A percentile compares a stretch with the other conserved stretches of the same genome.
Evolutionary conservation across 2,329 filamentous ascomycete species (phyloP).

Genomic region (Sarocladium strictum): DNA sequence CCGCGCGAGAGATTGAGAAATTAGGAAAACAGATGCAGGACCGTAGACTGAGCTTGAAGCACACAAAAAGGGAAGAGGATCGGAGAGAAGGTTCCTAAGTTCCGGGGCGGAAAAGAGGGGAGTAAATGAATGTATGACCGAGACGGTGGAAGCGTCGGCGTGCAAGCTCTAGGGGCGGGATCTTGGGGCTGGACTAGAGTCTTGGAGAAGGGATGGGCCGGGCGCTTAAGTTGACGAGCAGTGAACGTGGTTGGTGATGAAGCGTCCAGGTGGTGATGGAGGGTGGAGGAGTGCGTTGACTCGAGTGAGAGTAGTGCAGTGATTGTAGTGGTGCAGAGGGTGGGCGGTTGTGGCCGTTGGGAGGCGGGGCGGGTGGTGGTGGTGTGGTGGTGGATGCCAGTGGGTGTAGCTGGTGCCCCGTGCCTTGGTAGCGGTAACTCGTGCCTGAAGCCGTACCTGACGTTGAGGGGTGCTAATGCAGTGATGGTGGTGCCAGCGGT

Average conservation of each 20-base stretch:
- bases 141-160: not conserved
- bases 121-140: conserved; percentile 7
- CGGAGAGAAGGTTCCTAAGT: not conserved
- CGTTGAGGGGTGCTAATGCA: not conserved
- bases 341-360: conserved; percentile 6
- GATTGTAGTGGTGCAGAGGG: not conserved
- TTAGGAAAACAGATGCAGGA: not conserved
- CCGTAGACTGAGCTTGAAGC: not conserved
- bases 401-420: not conserved
- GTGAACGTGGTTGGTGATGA: conserved; percentile 3
- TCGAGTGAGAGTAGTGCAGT: not conserved
- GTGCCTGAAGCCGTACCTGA: conserved; percentile 5
- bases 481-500: not conserved
- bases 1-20: not conserved
- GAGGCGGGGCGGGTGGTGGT: not conserved
- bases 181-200: conserved; percentile 5
- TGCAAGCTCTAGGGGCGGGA: not conserved
- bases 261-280: not conserved
- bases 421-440: conserved; percentile 2
- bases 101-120: conserved; percentile 7
- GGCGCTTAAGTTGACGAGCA: conserved; percentile 7
- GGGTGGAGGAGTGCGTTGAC: not conserved
- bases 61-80: not conserved
- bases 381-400: not conserved
- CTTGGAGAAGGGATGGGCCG: conserved; percentile 6